A percentile compares a stretch with the other conserved stretches of the same genome.
Conservation (phyloP, 1,139 yeast species). For the Debaryomyces sp. region DNA sequence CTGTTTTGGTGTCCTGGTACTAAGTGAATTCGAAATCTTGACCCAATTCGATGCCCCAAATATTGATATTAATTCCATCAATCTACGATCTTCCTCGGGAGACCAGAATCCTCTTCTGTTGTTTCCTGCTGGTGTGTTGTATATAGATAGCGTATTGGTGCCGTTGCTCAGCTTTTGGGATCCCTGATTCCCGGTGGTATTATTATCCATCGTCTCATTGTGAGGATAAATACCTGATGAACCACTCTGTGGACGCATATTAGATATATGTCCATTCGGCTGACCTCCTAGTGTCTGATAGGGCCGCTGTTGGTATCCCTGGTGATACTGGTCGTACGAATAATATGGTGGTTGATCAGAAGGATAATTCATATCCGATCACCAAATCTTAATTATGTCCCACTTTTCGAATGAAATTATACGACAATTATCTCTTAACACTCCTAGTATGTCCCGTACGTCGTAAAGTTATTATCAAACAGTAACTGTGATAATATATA, state of each 20-base stretch:
- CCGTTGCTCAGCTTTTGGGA: not conserved
- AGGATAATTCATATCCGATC: constrained; percentile 5
- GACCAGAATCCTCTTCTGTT: constrained; percentile 84
- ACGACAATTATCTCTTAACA: not conserved
- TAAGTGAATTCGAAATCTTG: constrained; percentile 70
- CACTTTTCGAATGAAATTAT: not conserved
- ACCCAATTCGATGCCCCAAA: constrained; percentile 95
- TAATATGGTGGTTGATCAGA: constrained; percentile 6
- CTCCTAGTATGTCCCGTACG: not conserved
- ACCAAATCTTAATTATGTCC: constrained; percentile 3
- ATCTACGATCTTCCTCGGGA: constrained; percentile 75
- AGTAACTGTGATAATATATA: not conserved
- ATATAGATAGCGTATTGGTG: not conserved
- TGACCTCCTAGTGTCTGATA: not conserved
- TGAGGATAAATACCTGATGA: not conserved
- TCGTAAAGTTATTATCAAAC: not conserved
- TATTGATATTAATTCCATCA: constrained; percentile 67
- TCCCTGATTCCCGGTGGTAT: not conserved
- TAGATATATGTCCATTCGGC: not conserved
- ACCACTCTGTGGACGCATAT: not conserved
- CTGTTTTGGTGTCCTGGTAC: constrained; percentile 86
- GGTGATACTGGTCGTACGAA: constrained; percentile 5
- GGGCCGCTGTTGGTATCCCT: constrained; percentile 4
- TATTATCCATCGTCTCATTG: not conserved
- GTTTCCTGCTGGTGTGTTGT: not conserved